Evolutionary conservation across 2,329 filamentous ascomycete genomes (phyloP).

Genomic region (Alternaria hordeiaustralica): DNA sequence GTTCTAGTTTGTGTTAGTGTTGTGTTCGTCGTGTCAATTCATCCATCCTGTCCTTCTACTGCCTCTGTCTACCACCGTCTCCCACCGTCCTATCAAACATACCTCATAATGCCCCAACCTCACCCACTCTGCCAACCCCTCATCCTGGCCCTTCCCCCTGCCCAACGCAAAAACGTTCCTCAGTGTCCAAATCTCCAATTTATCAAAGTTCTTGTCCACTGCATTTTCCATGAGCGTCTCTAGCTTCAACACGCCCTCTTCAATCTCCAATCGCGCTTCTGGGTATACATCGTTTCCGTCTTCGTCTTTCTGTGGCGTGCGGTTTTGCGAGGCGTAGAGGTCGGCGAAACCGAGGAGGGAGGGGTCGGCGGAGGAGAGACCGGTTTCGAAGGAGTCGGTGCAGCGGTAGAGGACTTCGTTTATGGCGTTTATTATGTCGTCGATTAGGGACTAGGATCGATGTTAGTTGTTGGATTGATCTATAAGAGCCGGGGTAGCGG

Average conservation of each 20-base stretch:
- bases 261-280: slow-evolving; percentile 73
- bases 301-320: slow-evolving; percentile 50
- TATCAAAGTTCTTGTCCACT: slow-evolving; percentile 59
- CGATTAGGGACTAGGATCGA: slow-evolving; percentile 75
- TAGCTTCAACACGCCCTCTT: slow-evolving; percentile 70
- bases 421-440: slow-evolving; percentile 97
- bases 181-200: slow-evolving; percentile 77
- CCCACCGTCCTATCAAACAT: slow-evolving; percentile 14
- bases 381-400: slow-evolving; percentile 84
- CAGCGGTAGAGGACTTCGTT: slow-evolving; percentile 93
- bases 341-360: slow-evolving; percentile 79
- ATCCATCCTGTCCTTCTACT: not conserved
- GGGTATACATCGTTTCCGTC: slow-evolving; percentile 55
- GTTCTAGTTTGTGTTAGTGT: slow-evolving; percentile 24
- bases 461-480: not conserved
- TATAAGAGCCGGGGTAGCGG: no score
- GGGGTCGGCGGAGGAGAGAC: slow-evolving; percentile 76
- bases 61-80: not conserved
- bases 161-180: slow-evolving; percentile 68
- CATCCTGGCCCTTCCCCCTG: slow-evolving; percentile 63
- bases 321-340: slow-evolving; percentile 53
- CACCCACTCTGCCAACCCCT: slow-evolving; percentile 72
- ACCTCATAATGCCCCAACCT: slow-evolving; percentile 85
- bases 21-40: not conserved
- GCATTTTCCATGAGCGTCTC: slow-evolving; percentile 59